phyloP scores from a whole-genome alignment of 306 rosid genomes.

The Cucumis sativus region DNA sequence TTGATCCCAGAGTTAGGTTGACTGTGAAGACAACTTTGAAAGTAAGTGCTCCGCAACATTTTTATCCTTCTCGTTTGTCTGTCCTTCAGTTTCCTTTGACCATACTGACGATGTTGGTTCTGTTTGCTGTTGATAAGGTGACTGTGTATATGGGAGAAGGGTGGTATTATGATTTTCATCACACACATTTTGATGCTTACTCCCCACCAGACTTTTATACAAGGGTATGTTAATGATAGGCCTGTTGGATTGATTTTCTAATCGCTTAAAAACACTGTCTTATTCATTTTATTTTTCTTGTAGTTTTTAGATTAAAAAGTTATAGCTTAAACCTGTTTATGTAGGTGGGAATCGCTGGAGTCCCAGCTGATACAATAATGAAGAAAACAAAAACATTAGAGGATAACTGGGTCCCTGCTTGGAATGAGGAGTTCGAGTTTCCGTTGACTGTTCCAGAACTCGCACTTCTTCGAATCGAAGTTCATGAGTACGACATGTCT shows the following conservation, averaged over 20 bases:
- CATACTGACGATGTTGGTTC: conserved; percentile 11
- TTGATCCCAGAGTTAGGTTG: conserved; percentile 51
- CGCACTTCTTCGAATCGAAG: conserved; percentile 83
- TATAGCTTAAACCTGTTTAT: not conserved
- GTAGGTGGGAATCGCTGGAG: conserved; percentile 98
- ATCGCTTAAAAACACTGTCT: no score
- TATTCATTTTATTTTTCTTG: no score
- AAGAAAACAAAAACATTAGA: conserved; percentile 66
- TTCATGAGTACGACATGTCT: conserved; percentile 93
- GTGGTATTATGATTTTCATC: conserved; percentile 75
- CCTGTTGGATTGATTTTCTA: no score
- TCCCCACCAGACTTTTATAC: conserved; percentile 97
- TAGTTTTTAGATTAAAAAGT: not conserved
- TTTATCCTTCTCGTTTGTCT: not conserved
- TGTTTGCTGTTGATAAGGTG: conserved; percentile 36
- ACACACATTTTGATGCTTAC: conserved; percentile 75
- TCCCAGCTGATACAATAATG: conserved; percentile 57
- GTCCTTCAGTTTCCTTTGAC: conserved; percentile 7
- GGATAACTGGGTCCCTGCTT: conserved; percentile 78
- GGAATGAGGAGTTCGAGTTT: conserved; percentile 73
- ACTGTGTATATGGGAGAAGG: conserved; percentile 96
- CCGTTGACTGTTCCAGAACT: conserved; percentile 70
- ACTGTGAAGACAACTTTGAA: conserved; percentile 60
- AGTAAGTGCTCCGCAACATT: conserved; percentile 29
- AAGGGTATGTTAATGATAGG: conserved; percentile 40